Evolutionary conservation across 2,329 filamentous ascomycete species (phyloP).

Genomic region (Trichoderma pleuroti): DNA sequence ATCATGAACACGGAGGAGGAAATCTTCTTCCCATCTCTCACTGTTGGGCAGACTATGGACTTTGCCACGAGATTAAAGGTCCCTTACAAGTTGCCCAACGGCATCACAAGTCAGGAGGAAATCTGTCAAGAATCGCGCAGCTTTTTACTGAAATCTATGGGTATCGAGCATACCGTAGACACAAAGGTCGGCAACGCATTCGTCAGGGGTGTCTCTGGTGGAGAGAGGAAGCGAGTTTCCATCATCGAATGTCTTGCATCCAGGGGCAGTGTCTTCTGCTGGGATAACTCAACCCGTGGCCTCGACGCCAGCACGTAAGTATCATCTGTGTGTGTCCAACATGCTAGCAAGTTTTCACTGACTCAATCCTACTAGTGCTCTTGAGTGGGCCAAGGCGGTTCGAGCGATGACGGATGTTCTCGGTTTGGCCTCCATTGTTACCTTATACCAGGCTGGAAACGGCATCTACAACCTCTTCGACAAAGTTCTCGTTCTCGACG

Average conservation of each 20-base stretch:
- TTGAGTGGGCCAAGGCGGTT: conserved; percentile 59
- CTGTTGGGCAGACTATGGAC: conserved; percentile 65
- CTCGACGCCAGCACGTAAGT: conserved; percentile 50
- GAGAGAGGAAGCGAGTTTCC: conserved; percentile 66
- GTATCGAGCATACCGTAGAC: conserved; percentile 56
- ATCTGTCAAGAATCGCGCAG: conserved; percentile 46
- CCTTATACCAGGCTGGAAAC: conserved; percentile 67
- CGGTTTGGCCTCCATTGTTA: conserved; percentile 58
- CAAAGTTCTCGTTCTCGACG: conserved; percentile 65
- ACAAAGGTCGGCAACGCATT: conserved; percentile 68
- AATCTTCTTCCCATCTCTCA: conserved; percentile 62
- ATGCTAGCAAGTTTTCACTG: background rate
- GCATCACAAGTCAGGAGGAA: conserved; percentile 40
- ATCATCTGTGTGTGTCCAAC: background rate
- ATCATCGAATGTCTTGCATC: conserved; percentile 63
- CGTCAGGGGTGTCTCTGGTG: conserved; percentile 63
- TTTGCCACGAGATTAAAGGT: conserved; percentile 64
- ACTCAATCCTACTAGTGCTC: conserved; percentile 37
- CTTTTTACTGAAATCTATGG: conserved; percentile 56
- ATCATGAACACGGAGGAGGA: conserved; percentile 71
- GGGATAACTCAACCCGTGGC: conserved; percentile 65
- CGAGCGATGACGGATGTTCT: conserved; percentile 61
- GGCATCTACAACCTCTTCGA: conserved; percentile 68
- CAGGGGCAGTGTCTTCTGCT: conserved; percentile 57
- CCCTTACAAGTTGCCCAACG: conserved; percentile 45